Conservation (phyloP, 768 basidiomycete genomes). For the Cystobasidium onofrii region DNA sequence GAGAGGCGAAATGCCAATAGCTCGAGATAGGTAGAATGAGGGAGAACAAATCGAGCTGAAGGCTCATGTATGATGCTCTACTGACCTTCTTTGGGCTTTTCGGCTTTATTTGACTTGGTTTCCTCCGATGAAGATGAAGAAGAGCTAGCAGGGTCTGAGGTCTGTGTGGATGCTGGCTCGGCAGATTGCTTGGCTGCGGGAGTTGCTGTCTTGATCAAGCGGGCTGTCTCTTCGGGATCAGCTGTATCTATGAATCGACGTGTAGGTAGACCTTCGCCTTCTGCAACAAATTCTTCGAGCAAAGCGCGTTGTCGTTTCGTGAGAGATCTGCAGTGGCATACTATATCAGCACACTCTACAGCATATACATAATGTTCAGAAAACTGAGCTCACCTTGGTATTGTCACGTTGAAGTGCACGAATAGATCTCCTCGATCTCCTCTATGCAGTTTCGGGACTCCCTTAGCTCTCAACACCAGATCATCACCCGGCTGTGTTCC, state of each 20-base stretch:
- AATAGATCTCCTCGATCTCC: constrained; percentile 75
- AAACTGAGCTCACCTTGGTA: constrained; percentile 62
- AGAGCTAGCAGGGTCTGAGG: not conserved
- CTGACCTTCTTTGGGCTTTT: not conserved
- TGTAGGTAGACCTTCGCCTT: constrained; percentile 63
- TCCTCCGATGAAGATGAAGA: not conserved
- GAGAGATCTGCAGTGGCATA: constrained; percentile 56
- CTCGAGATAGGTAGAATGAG: not conserved
- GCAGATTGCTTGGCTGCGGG: not conserved
- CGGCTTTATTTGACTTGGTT: not conserved
- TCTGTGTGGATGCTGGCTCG: not conserved
- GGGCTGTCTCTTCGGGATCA: not conserved
- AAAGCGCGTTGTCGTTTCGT: constrained; percentile 76
- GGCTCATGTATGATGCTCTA: not conserved
- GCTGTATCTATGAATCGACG: not conserved
- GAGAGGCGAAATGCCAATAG: not conserved
- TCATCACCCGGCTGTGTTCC: constrained; percentile 97
- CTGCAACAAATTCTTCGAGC: constrained; percentile 80
- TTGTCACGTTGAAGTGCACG: constrained; percentile 73
- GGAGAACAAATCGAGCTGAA: not conserved
- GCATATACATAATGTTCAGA: not conserved
- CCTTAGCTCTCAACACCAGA: constrained; percentile 82
- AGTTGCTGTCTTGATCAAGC: not conserved
- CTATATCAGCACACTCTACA: not conserved
- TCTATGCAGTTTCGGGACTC: constrained; percentile 60